Percentiles rank a stretch among this genome's conserved stretches.
Conservation (phyloP, 306 rosid species). For the Trichosanthes cucumerina region DNA sequence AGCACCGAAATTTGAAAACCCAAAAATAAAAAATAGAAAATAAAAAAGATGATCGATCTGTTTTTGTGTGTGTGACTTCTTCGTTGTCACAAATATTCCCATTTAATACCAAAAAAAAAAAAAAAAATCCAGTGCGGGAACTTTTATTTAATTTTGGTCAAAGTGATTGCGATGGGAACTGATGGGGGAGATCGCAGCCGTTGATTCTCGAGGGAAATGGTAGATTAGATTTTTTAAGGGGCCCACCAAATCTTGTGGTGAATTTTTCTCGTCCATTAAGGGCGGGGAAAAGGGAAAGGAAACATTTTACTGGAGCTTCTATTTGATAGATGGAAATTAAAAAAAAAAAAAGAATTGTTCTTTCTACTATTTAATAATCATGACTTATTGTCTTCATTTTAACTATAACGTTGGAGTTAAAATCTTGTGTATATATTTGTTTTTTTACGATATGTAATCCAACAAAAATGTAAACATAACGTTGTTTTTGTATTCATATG, state of each 20-base stretch:
- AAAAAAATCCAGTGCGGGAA: not conserved
- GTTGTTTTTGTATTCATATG: no score
- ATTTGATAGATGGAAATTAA: not conserved
- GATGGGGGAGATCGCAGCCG: not conserved
- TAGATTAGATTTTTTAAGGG: not conserved
- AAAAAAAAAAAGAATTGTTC: not conserved
- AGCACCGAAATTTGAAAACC: not conserved
- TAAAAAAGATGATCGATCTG: not conserved
- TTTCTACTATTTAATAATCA: not conserved
- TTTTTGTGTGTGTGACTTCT: not conserved
- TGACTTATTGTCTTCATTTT: not conserved
- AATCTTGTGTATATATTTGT: not conserved
- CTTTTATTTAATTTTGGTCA: not conserved
- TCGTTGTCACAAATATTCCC: slow-evolving; percentile 6
- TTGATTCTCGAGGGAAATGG: not conserved
- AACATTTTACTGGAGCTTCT: not conserved
- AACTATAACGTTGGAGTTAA: not conserved
- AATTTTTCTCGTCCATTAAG: not conserved
- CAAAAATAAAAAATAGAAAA: not conserved
- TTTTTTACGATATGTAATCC: not conserved
- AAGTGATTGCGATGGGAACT: not conserved
- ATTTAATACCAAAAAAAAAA: not conserved
- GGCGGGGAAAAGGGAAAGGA: not conserved
- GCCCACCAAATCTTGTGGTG: not conserved
- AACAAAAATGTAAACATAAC: no score